phyloP scores from a whole-genome alignment of 2,329 filamentous ascomycete genomes.

The Fusarium euwallaceae region DNA sequence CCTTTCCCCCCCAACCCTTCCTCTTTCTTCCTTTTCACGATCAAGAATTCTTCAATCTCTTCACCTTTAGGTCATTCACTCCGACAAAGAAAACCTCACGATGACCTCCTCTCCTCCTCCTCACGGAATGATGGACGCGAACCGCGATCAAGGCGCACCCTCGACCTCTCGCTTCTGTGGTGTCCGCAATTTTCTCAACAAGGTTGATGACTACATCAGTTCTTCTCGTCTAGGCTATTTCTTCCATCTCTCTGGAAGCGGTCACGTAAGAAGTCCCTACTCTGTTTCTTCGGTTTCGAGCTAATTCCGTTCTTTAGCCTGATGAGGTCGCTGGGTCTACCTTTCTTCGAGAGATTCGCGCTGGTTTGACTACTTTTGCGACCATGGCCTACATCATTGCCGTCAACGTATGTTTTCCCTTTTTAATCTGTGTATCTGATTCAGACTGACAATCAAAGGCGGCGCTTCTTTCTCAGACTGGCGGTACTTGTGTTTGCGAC shows the following conservation, averaged over 20 bases:
- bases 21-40: background rate
- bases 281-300: too few species aligned
- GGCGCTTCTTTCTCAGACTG: slow-evolving; percentile 79
- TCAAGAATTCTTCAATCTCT: background rate
- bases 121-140: slow-evolving; percentile 25
- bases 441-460: slow-evolving; percentile 61
- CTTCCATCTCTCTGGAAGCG: slow-evolving; percentile 76
- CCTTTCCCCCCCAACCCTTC: background rate
- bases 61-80: background rate
- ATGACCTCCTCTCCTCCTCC: slow-evolving; percentile 31
- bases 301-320: too few species aligned
- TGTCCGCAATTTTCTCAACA: slow-evolving; percentile 53
- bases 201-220: slow-evolving; percentile 53
- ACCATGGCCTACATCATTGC: slow-evolving; percentile 91
- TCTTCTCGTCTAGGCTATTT: slow-evolving; percentile 66
- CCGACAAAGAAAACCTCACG: background rate
- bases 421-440: background rate
- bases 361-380: slow-evolving; percentile 83
- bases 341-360: slow-evolving; percentile 83
- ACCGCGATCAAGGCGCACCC: slow-evolving; percentile 1
- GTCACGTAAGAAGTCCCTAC: slow-evolving; percentile 75
- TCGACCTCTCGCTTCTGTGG: slow-evolving; percentile 47
- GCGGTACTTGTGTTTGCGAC: slow-evolving; percentile 81
- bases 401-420: slow-evolving; percentile 63
- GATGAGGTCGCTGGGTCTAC: slow-evolving; percentile 76